Evolutionary conservation across 2,329 filamentous ascomycete species (phyloP).

Genomic region (Zymoseptoria ardabiliae): DNA sequence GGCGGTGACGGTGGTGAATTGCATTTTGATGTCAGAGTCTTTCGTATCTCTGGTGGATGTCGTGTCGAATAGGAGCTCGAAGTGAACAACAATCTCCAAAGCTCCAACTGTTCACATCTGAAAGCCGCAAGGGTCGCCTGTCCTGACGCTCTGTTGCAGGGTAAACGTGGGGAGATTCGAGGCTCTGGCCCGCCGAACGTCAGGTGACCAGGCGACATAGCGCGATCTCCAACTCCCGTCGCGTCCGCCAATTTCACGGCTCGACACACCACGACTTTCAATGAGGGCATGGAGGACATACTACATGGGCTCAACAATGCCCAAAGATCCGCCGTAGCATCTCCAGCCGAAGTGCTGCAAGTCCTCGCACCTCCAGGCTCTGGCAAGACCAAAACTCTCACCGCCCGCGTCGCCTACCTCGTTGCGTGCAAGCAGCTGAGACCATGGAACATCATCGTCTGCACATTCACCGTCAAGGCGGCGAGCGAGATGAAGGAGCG

Average conservation of each 20-base stretch:
- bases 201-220: background rate
- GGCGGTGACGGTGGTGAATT: slow-evolving; percentile 35
- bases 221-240: background rate
- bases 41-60: background rate
- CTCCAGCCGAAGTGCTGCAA: slow-evolving; percentile 51
- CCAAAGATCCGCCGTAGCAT: slow-evolving; percentile 58
- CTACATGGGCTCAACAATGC: slow-evolving; percentile 57
- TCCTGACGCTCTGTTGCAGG: background rate
- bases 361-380: slow-evolving; percentile 59
- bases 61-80: background rate
- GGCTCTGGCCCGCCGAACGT: background rate
- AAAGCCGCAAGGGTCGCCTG: background rate
- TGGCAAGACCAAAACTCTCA: slow-evolving; percentile 85
- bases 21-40: slow-evolving; percentile 31
- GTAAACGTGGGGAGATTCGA: background rate
- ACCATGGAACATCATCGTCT: slow-evolving; percentile 85
- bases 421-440: slow-evolving; percentile 63
- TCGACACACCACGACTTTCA: background rate
- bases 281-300: slow-evolving; percentile 44
- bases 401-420: slow-evolving; percentile 84
- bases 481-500: slow-evolving; percentile 88
- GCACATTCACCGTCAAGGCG: slow-evolving; percentile 95
- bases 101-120: background rate
- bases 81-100: background rate
- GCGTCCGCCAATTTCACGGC: background rate